Conservation (phyloP, 139 green algal genomes). For the Tetradesmus obliquus region DNA sequence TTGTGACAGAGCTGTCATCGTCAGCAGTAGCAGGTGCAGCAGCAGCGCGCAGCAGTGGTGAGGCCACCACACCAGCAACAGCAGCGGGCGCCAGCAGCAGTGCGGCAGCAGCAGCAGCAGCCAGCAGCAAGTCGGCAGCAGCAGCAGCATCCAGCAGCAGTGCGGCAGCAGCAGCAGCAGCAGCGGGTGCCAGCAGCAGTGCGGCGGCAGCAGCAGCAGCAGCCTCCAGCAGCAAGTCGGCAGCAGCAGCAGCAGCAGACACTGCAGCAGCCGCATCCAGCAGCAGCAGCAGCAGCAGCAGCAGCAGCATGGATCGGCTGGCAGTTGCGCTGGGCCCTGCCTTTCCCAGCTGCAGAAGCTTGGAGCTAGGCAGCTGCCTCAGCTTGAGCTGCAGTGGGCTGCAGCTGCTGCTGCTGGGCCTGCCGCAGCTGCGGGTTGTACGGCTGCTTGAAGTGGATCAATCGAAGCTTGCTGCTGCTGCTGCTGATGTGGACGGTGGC, state of each 20-base stretch:
- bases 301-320: neutral
- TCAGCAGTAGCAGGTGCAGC: neutral
- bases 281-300: no score
- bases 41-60: neutral
- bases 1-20: neutral
- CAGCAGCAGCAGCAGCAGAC: neutral
- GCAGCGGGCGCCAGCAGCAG: neutral
- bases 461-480: neutral
- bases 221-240: neutral
- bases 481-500: no score
- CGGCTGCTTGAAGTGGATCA: neutral
- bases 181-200: no score
- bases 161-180: neutral
- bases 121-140: neutral
- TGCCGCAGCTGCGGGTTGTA: neutral
- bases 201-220: neutral
- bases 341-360: neutral
- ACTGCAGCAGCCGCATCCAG: neutral
- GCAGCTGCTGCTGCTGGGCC: neutral
- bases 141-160: neutral
- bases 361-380: slow-evolving; percentile 9
- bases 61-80: neutral
- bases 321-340: neutral
- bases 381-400: neutral
- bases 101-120: neutral